Conservation (phyloP, 148 eudicot genomes). For the Persicaria tinctoria region DNA sequence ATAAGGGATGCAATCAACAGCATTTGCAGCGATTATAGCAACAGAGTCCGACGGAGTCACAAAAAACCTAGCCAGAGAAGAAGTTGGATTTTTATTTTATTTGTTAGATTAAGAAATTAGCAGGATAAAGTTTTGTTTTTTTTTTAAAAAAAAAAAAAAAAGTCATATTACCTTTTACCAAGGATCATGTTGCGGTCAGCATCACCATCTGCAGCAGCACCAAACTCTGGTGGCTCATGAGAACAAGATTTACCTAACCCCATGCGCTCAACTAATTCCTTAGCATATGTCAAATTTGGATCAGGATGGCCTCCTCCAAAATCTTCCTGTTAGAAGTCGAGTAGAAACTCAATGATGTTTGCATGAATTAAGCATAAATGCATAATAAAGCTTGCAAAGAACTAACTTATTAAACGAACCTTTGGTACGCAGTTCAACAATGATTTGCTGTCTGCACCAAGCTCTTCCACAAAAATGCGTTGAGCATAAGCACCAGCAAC, state of each 20-base stretch:
- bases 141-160: no score
- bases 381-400: background rate
- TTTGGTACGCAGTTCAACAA: conserved; percentile 82
- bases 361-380: background rate
- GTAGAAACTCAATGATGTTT: background rate
- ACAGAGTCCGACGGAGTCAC: conserved; percentile 98
- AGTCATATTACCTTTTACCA: conserved; percentile 63
- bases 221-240: conserved; percentile 87
- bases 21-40: conserved; percentile 97
- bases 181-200: conserved; percentile 96
- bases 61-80: conserved; percentile 58
- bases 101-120: conserved; percentile 2
- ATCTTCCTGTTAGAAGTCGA: conserved; percentile 53
- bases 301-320: conserved; percentile 99
- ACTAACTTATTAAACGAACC: conserved; percentile 29
- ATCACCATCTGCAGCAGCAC: conserved; percentile 99
- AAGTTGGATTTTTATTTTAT: background rate
- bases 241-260: conserved; percentile 69
- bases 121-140: background rate
- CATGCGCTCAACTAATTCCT: conserved; percentile 88
- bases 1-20: conserved; percentile 84
- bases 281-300: conserved; percentile 96
- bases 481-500: conserved; percentile 97
- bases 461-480: conserved; percentile 83
- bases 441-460: conserved; percentile 74